phyloP scores from a whole-genome alignment of 768 basidiomycete genomes.

The Coprinellus micaceus region DNA sequence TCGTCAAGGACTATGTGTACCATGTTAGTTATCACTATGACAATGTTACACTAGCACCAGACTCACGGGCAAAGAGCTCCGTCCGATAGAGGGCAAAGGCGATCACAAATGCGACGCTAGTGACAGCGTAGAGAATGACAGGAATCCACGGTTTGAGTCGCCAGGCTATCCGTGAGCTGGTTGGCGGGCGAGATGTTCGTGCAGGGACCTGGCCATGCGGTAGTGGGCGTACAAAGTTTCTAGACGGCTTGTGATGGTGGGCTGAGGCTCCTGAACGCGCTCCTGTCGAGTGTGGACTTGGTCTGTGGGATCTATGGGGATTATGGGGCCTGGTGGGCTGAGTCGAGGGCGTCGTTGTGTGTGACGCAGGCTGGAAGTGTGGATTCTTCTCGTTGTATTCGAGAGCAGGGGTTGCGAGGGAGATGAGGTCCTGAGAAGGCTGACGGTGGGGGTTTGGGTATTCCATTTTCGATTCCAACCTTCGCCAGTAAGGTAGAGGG shows the following conservation, averaged over 20 bases:
- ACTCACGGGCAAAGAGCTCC: slow-evolving; percentile 78
- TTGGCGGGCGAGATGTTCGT: slow-evolving; percentile 28
- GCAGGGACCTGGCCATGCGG: slow-evolving; percentile 3
- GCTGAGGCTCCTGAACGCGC: neutral
- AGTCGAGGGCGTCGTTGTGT: neutral
- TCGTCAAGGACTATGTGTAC: slow-evolving; percentile 66
- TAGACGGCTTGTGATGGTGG: neutral
- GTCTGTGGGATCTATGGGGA: slow-evolving; percentile 2
- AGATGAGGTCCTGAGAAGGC: slow-evolving; percentile 26
- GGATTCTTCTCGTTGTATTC: slow-evolving; percentile 15
- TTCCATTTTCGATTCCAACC: slow-evolving; percentile 12
- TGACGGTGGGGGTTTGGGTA: slow-evolving; percentile 12
- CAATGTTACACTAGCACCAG: neutral
- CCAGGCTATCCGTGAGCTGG: slow-evolving; percentile 51
- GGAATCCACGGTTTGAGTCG: slow-evolving; percentile 75
- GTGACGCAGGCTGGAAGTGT: neutral
- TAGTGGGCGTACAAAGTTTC: neutral
- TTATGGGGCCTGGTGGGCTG: neutral
- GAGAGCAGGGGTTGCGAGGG: slow-evolving; percentile 20
- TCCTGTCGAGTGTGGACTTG: neutral
- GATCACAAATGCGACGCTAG: slow-evolving; percentile 71
- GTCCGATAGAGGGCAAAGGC: slow-evolving; percentile 83
- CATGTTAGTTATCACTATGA: slow-evolving; percentile 8
- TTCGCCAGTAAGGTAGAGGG: slow-evolving; percentile 20
- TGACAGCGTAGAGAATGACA: slow-evolving; percentile 70